Evolutionary conservation across 1,284 basidiomycete genomes (phyloP), one percentile per base, ranked within the genome.

Genomic region (Boletus sp.): DNA sequence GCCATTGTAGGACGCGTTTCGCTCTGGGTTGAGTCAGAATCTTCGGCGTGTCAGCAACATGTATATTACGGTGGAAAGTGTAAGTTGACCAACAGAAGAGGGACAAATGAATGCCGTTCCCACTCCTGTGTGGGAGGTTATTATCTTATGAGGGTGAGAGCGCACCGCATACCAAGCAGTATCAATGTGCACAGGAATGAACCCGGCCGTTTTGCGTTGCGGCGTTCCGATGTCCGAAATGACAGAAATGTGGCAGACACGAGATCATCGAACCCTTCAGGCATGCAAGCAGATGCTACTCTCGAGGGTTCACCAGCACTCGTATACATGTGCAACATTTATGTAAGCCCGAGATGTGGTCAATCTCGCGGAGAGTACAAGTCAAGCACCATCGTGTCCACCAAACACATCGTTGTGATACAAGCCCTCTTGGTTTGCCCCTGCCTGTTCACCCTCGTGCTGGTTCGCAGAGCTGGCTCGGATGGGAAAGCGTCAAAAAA

Each of bases 1-100:
- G 87, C 88, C 89, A 5, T 68, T 89, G 59, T 89, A 69, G 74
- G 39, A 30, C 30, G 17, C 1, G 16, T 13, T n/a, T 14, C 35
- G 17, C n/a, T 14, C 12, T 39, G 26, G 0, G 38, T 40, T 25
- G 34, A 52, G 41, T 22, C 20, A 32, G 13, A 29, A 27, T 45
- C 22, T 13, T 37, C 50, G 19, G 48, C 5, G 32, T 34, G 39
- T 47, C 39, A 40, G 12, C 29, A 9, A 33, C 20, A 25, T 47
- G 40, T 37, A 32, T 27, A 19, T 48, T n/a, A 30, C 16, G 49
- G 36, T 26, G 36, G 22, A 32, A 41, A 43, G 42, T 60, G 61
- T 64, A 60, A 46, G 58, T 42, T 61, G 25, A 46, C 48, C 16
- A 45, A 16, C 16, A 26, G n/a, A 34, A 44, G 33, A 40, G 36